Evolutionary conservation across 1,284 basidiomycete species (phyloP).

Genomic region (Anthracocystis walkeri): DNA sequence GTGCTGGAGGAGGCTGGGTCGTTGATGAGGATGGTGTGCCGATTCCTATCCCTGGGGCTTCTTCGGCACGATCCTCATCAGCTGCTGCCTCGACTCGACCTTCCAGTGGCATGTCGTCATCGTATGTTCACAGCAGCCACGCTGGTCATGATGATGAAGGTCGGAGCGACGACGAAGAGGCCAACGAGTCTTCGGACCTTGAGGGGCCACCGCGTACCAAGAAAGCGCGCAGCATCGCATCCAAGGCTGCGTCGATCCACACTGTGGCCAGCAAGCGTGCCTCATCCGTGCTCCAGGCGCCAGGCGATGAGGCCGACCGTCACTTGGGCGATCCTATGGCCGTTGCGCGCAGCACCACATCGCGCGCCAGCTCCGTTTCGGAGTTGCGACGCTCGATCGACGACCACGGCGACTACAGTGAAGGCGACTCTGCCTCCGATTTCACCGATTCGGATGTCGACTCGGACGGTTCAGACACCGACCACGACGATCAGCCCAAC

Average conservation of each 20-base stretch:
- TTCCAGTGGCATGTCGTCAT: conserved; percentile 42
- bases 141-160: conserved; percentile 70
- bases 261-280: conserved; percentile 63
- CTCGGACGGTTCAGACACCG: conserved; percentile 37
- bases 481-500: conserved; percentile 24
- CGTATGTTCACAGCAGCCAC: conserved; percentile 70
- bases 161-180: conserved; percentile 68
- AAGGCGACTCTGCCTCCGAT: conserved; percentile 54
- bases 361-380: conserved; percentile 45
- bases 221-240: conserved; percentile 62
- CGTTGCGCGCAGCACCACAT: conserved; percentile 41
- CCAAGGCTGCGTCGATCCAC: conserved; percentile 52
- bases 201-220: conserved; percentile 26
- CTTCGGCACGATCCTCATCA: conserved; percentile 30
- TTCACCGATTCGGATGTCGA: conserved; percentile 33
- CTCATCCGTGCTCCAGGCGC: conserved; percentile 53
- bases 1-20: conserved; percentile 48
- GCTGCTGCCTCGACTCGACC: conserved; percentile 53
- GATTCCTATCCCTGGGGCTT: conserved; percentile 50
- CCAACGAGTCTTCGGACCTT: conserved; percentile 55
- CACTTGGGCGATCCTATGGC: conserved; percentile 57
- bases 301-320: conserved; percentile 54
- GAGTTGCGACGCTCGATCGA: conserved; percentile 61
- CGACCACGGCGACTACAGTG: conserved; percentile 36
- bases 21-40: conserved; percentile 68